Evolutionary conservation across 176 grass and related monocot genomes (phyloP), one percentile per base, ranked within the genome.

Genomic region (Bolboschoenus planiculmis): DNA sequence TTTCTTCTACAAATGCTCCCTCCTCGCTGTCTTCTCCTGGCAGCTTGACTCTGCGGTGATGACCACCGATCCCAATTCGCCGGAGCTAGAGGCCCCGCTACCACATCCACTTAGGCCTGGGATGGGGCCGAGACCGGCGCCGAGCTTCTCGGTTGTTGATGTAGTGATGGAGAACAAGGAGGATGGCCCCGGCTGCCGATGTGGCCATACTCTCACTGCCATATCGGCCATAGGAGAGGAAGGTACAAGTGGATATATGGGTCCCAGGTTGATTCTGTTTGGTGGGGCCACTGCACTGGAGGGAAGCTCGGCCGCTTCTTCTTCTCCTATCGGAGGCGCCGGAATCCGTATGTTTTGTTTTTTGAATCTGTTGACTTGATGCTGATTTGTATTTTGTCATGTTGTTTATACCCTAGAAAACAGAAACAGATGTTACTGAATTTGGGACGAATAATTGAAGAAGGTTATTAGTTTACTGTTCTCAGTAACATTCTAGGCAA

Each of bases 261-360:
- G 93, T 55, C 89, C 86, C 43, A 86, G 91, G 6, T 68, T 99
- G 8, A 90, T 99, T 50, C 89, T 99, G 29, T 99, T 95, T 7
- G 96, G 92, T 2, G 96, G 96, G 1, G 96, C 96, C 54, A 99
- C 96, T 20, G 93, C 96, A 15, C 92, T 99, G 1, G 96, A 99
- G 87, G 92, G 92, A 43, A 93, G 88, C 60, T 91, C 91, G 0
- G 87, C 95, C 4, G 82, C 89, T 10, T 86, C 96, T 5, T 87
- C 91, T 53, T 95, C 96, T 4, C 61, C 92, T 0, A 87, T 91
- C 6, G 96, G 88, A 57, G 85, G 82, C 80, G 93, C 93, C 14
- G 96, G 96, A 81, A 91, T 99, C 43, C 96, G 96, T 99, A 99
- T 2, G 88, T 62, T 10, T 58, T 14, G 20, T 64, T 57, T 35